A percentile compares a stretch with the other conserved stretches of the same genome.
Conservation (phyloP, 1,284 basidiomycete genomes). For the Pisolithus thermaeus region DNA sequence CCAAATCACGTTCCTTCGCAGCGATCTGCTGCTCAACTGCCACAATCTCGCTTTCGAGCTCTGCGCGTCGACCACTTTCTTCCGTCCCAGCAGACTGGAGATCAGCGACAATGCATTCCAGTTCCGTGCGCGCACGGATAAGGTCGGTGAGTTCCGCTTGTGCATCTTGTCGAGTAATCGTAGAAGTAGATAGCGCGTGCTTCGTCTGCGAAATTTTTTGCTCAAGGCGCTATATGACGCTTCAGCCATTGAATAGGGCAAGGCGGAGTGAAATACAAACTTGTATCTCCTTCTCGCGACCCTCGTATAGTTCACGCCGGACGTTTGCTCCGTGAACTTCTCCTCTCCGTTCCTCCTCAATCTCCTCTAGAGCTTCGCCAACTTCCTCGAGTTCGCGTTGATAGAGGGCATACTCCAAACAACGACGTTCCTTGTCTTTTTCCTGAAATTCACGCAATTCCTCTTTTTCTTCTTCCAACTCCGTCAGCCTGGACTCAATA, state of each 20-base stretch:
- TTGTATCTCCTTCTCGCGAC: slow-evolving; percentile 78
- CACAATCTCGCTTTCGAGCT: slow-evolving; percentile 63
- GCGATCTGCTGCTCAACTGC: slow-evolving; percentile 55
- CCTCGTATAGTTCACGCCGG: slow-evolving; percentile 75
- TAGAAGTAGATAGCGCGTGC: slow-evolving; percentile 67
- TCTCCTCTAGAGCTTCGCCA: slow-evolving; percentile 73
- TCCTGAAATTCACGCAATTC: slow-evolving; percentile 96
- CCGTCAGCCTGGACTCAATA: slow-evolving; percentile 85
- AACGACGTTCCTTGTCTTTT: slow-evolving; percentile 91
- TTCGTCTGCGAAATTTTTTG: slow-evolving; percentile 66
- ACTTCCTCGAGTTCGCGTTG: slow-evolving; percentile 90
- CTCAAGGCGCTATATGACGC: slow-evolving; percentile 56
- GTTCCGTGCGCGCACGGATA: slow-evolving; percentile 70
- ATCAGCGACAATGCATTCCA: slow-evolving; percentile 82
- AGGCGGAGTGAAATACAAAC: slow-evolving; percentile 37
- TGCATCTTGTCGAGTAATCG: slow-evolving; percentile 63
- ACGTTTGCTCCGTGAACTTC: slow-evolving; percentile 84
- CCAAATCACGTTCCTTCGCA: slow-evolving; percentile 59
- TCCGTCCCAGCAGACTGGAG: slow-evolving; percentile 58
- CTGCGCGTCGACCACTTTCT: slow-evolving; percentile 59
- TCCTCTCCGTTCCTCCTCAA: slow-evolving; percentile 76
- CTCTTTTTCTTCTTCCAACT: slow-evolving; percentile 96
- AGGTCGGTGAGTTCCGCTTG: slow-evolving; percentile 78
- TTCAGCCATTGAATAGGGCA: slow-evolving; percentile 4
- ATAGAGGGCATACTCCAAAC: slow-evolving; percentile 93